Base-by-base conservation (phyloP, 208 protist species). In the Leishmania turanica region DNA sequence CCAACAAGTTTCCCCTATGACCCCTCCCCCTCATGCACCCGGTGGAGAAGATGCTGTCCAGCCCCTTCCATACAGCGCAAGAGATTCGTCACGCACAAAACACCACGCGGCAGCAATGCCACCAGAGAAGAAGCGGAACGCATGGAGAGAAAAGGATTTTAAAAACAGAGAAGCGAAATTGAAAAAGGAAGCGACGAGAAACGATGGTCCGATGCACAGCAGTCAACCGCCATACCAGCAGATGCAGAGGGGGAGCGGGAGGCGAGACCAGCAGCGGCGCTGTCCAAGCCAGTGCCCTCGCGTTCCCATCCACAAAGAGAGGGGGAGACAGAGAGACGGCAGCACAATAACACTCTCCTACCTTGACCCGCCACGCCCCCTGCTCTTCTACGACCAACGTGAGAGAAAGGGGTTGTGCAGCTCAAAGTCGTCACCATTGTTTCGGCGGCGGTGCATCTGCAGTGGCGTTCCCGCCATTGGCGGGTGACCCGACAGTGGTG, bases 351-450 rank as follows among this genome's bases (percentile, higher is more conserved):
- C 49, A 76, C 34, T 54, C 24, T 53, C 8, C 24, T 73, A 53
- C 45, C 69, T 47, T 15, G 24, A n/a, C 1, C 11, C 42, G 8
- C 27, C 40, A 19, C 42, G 19, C 3, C 15, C 11, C 45, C 70
- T 11, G 2, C 9, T 1, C 45, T 60, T 81, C 77, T 86, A 88
- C 2, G 87, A 82, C 93, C 93, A 96, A 8, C 89, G 89, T 58
- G 87, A 89, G 54, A 96, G 82, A 82, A 96, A 95, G 24, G 91
- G 93, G 64, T 96, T 96, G 37, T 84, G 88, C 69, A 96, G 73
- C 70, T 93, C 91, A 47, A 87, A 89, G 53, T 84, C 84, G 40
- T 82, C 80, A 19, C 68, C 79, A 54, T 86, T 79, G 21, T 75
- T 75, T 65, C 42, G 78, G n/a, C 77, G 82, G 6, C 78, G 74